Percentiles rank a stretch among this genome's conserved stretches.
Conservation (phyloP, 768 basidiomycete species). For the Tricholoma terreum region DNA sequence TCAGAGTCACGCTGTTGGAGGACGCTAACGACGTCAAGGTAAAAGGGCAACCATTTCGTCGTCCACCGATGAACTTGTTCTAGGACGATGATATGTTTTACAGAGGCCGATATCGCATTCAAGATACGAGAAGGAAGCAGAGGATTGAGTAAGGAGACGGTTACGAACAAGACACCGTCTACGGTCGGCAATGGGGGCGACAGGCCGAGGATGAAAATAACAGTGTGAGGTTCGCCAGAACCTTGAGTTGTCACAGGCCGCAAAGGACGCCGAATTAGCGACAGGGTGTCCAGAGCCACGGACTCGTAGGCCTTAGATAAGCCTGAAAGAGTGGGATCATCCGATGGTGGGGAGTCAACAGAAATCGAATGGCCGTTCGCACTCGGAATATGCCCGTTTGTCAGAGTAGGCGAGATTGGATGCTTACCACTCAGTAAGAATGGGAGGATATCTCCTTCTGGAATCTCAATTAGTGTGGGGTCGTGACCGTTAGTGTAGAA, state of each 20-base stretch:
- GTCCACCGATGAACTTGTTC: constrained; percentile 77
- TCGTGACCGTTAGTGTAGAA: constrained; percentile 53
- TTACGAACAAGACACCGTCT: constrained; percentile 62
- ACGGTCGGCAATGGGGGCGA: constrained; percentile 39
- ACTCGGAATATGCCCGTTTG: constrained; percentile 10
- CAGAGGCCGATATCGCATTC: constrained; percentile 56
- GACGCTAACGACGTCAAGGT: constrained; percentile 74
- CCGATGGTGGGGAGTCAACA: constrained; percentile 8
- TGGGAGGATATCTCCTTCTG: constrained; percentile 55
- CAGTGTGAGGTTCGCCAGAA: constrained; percentile 55
- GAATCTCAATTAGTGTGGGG: constrained; percentile 45
- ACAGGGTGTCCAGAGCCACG: constrained; percentile 61
- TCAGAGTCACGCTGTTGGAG: constrained; percentile 57
- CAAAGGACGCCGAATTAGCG: constrained; percentile 58
- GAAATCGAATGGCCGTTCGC: constrained; percentile 5
- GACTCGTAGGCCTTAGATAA: constrained; percentile 64
- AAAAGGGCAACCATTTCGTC: constrained; percentile 86
- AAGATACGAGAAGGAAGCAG: constrained; percentile 60
- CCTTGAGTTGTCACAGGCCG: constrained; percentile 53
- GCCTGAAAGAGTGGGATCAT: constrained; percentile 23
- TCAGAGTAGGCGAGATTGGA: constrained; percentile 31
- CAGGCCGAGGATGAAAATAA: constrained; percentile 70
- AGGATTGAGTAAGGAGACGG: constrained; percentile 67
- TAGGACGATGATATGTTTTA: constrained; percentile 69
- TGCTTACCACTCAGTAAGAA: constrained; percentile 54